These are phyloP conservation scores for Incumbomyces delicatus DNA, from an alignment of 2,329 filamentous ascomycete species.

Conservation along the genomic window DNA sequence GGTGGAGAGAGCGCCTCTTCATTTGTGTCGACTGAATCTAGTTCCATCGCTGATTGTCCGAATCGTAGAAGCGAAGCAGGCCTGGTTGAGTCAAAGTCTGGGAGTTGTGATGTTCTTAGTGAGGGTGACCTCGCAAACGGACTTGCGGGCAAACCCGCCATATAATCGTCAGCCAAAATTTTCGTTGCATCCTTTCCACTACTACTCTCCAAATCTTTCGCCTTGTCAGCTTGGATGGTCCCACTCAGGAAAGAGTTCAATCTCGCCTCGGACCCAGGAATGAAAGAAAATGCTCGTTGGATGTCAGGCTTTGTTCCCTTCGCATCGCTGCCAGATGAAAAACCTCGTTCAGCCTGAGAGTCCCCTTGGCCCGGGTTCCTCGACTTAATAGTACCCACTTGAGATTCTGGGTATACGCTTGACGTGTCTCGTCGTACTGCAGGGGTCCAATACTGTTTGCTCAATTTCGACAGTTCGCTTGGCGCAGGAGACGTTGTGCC, in stretches of 20 bases:
- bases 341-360: background rate
- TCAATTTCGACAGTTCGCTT: conserved; percentile 18
- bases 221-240: background rate
- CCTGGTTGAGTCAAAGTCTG: background rate
- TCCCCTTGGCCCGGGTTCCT: background rate
- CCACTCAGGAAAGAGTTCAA: background rate
- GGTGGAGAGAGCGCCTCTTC: background rate
- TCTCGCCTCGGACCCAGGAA: background rate
- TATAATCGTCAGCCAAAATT: conserved; percentile 19
- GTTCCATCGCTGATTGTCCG: background rate
- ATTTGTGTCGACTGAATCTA: background rate
- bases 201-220: background rate
- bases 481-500: conserved; percentile 20
- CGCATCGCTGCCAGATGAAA: background rate
- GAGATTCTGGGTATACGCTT: conserved; percentile 18
- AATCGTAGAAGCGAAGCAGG: background rate
- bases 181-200: conserved; percentile 8
- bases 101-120: background rate
- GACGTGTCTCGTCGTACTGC: conserved; percentile 11
- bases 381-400: conserved; percentile 3
- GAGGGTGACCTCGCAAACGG: conserved; percentile 11
- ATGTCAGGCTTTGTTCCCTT: background rate
- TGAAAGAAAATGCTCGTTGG: conserved; percentile 3
- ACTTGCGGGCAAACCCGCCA: conserved; percentile 16
- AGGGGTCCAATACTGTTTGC: background rate